Conservation (phyloP, 2,329 filamentous ascomycete genomes). For the Fusarium sp. region DNA sequence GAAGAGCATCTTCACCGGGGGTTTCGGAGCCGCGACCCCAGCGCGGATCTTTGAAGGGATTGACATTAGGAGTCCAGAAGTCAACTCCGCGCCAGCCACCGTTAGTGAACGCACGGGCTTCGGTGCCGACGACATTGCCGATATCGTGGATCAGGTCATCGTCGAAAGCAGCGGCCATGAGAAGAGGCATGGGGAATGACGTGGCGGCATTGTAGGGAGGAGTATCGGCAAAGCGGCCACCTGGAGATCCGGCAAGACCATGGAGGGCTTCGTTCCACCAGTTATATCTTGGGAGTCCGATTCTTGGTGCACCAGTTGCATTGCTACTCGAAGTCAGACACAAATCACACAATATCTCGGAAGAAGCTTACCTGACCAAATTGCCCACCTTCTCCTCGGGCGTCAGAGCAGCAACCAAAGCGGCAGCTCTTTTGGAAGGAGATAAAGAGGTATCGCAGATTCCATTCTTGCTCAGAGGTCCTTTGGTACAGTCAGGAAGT, state of each 20-base stretch:
- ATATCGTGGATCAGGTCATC: background rate
- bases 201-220: background rate
- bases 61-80: slow-evolving; percentile 10
- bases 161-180: background rate
- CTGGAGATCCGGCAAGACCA: background rate
- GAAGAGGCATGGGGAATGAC: slow-evolving; percentile 3
- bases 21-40: slow-evolving; percentile 15
- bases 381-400: background rate
- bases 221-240: background rate
- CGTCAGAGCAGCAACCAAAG: background rate
- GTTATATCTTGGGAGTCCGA: slow-evolving; percentile 3
- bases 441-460: background rate
- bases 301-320: background rate
- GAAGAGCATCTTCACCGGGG: background rate
- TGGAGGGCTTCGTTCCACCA: slow-evolving; percentile 21
- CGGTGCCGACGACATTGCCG: background rate
- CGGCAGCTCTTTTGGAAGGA: background rate
- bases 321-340: background rate
- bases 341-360: too few species aligned
- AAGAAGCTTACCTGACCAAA: background rate
- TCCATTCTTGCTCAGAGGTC: background rate
- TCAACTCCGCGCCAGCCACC: background rate
- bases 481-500: background rate
- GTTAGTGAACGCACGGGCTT: background rate
- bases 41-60: slow-evolving; percentile 1